phyloP scores from a whole-genome alignment of 257 asterid species.

The Lithospermum erythrorhizon region DNA sequence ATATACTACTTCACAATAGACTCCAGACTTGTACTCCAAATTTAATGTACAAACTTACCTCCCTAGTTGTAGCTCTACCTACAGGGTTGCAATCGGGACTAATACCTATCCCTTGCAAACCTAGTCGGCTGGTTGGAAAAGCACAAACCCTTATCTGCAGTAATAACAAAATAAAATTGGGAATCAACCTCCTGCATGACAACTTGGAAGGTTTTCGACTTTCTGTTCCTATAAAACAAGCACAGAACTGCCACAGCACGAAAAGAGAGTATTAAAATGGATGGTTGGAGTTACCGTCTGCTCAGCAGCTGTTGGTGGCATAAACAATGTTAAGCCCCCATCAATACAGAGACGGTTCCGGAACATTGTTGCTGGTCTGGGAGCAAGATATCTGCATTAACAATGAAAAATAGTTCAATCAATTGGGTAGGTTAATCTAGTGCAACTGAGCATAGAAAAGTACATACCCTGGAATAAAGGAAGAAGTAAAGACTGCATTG shows the following conservation, averaged over 20 bases:
- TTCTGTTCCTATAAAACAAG: not conserved
- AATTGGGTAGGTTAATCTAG: constrained; percentile 7
- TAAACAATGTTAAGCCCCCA: constrained; percentile 87
- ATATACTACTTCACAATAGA: too few species aligned
- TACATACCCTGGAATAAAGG: constrained; percentile 84
- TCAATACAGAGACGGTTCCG: constrained; percentile 76
- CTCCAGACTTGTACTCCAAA: not conserved
- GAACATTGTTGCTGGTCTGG: constrained; percentile 85
- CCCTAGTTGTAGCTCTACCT: constrained; percentile 58
- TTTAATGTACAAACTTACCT: constrained; percentile 33
- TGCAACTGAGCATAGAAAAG: constrained; percentile 5
- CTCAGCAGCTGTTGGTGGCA: constrained; percentile 95
- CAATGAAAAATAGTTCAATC: constrained; percentile 12
- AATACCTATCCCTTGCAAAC: constrained; percentile 74
- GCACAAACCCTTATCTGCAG: constrained; percentile 84
- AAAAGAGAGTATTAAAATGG: not conserved
- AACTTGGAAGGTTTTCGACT: not conserved
- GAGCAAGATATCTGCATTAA: constrained; percentile 79
- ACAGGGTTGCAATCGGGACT: constrained; percentile 96
- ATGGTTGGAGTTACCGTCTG: constrained; percentile 39
- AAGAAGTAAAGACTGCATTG: constrained; percentile 84
- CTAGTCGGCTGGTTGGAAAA: constrained; percentile 67
- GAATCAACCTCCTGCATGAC: not conserved
- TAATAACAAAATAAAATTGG: not conserved
- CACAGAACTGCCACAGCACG: not conserved